These are phyloP conservation scores for Cladorrhinum sp. DNA, from an alignment of 2,329 filamentous ascomycete genomes.

Conservation along the genomic window DNA sequence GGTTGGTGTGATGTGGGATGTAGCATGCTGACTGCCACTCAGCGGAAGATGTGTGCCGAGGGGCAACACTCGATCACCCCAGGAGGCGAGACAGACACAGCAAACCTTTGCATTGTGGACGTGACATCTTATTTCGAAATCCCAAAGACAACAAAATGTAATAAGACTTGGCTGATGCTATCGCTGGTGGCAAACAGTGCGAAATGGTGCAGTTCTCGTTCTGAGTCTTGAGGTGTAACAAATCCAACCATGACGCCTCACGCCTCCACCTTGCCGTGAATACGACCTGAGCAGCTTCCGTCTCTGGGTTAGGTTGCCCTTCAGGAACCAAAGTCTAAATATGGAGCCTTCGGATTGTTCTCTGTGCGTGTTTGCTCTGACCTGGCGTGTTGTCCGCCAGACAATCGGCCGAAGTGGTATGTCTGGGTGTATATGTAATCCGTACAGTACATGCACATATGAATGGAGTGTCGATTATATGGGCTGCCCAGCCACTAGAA, in stretches of 20 bases:
- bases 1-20: not conserved
- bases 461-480: no score
- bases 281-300: not conserved
- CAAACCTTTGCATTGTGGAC: no score
- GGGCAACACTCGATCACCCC: no score
- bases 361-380: not conserved
- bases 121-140: no score
- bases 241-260: not conserved
- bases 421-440: no score
- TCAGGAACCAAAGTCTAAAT: not conserved
- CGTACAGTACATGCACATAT: no score
- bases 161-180: no score
- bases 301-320: not conserved
- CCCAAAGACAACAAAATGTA: no score
- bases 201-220: no score
- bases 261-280: not conserved
- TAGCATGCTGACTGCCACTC: not conserved
- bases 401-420: not conserved
- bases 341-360: not conserved
- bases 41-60: not conserved
- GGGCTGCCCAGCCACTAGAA: no score
- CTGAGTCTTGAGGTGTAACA: not conserved
- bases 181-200: no score
- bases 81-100: not conserved
- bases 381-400: not conserved